These are phyloP conservation scores for Mediolabrus comicus DNA, from an alignment of 108 stramenopile genomes.

Conservation along the genomic window DNA sequence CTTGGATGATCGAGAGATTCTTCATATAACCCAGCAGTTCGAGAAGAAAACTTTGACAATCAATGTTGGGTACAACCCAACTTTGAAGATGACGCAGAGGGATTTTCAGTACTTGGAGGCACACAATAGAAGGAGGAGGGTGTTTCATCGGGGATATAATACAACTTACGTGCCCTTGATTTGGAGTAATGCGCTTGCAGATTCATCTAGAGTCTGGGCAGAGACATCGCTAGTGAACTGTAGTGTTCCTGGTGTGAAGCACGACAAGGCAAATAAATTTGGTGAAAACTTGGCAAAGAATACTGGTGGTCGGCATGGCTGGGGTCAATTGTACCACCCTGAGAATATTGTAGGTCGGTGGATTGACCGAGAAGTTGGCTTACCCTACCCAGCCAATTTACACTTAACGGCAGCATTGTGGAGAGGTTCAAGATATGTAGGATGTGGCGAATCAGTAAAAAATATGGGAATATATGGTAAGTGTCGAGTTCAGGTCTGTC, in stretches of 20 bases:
- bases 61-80: slow-evolving; percentile 40
- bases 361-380: background rate
- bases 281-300: slow-evolving; percentile 20
- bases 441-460: slow-evolving; percentile 18
- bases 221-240: slow-evolving; percentile 22
- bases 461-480: background rate
- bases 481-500: background rate
- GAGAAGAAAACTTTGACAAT: slow-evolving; percentile 10
- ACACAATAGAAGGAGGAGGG: slow-evolving; percentile 32
- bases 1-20: slow-evolving; percentile 38
- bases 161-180: slow-evolving; percentile 33
- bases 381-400: background rate
- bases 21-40: slow-evolving; percentile 4
- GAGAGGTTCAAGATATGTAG: slow-evolving; percentile 17
- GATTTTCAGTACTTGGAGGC: slow-evolving; percentile 38
- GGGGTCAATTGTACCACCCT: slow-evolving; percentile 3
- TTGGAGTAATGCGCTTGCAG: slow-evolving; percentile 35
- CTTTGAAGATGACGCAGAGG: slow-evolving; percentile 22
- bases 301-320: background rate
- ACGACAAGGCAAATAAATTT: background rate
- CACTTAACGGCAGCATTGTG: slow-evolving; percentile 19
- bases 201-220: slow-evolving; percentile 34
- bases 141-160: slow-evolving; percentile 15
- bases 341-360: slow-evolving; percentile 3
- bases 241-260: background rate